Evolutionary conservation across 257 asterid genomes (phyloP), one percentile per base, ranked within the genome.

Genomic region (Nicotiana tabacum): DNA sequence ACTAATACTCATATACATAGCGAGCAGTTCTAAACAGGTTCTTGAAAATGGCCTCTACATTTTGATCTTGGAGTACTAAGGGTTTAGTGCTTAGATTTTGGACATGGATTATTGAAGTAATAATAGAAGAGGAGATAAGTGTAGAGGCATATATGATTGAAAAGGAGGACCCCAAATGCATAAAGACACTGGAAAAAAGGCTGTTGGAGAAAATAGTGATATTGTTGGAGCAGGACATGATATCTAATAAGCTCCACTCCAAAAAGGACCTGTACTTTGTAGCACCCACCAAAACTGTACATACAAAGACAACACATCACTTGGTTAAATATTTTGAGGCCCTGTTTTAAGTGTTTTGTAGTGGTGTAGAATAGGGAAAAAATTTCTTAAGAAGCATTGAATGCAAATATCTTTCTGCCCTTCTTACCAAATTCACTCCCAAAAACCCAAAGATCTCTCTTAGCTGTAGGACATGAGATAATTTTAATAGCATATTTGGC

Each of bases 131-230:
- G 6, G 21, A 72, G 37, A 72, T 72, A 46, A 46, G 17, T 39
- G 79, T 61, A 81, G 32, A 66, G 56, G 30, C 51, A 46, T 51
- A 46, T 51, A 81, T 81, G 83, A 81, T 46, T 66, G 56, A 21
- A 62, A 80, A 64, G 39, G 81, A 82, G 68, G 87, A 82, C 91
- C 85, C 56, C 83, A 69, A 53, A 81, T 84, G 88, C 90, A 77
- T 74, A 86, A 88, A 78, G 92, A 90, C 89, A 88, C 69, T 70
- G 53, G 78, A 83, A 85, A 35, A 80, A 83, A 81, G 88, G 80
- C 86, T 83, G 87, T 84, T 83, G 64, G 76, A 84, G 70, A 76
- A 85, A 83, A 82, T 83, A 69, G 83, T 80, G 77, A 81, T 66
- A 29, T 62, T 80, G 82, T 72, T 72, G 80, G 84, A 72, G 66